Evolutionary conservation across 179 eudicot species (phyloP).

Genomic region (Actinidia arguta): DNA sequence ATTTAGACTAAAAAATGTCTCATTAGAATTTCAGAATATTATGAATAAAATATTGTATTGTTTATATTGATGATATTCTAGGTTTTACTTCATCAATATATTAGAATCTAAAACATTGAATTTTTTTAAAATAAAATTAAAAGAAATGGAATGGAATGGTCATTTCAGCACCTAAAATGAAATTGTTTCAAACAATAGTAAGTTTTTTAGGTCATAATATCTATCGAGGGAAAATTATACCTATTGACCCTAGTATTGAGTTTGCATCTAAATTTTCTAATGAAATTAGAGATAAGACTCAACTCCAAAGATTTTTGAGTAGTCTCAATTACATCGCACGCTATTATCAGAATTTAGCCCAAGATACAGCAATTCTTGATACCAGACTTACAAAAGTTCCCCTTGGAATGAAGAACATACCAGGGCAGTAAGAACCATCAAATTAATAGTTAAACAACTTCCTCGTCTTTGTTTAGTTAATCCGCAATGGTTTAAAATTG

Average conservation of each 20-base stretch:
- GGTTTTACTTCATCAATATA: too few species aligned
- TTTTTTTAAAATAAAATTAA: too few species aligned
- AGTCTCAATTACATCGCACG: neutral
- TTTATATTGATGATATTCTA: too few species aligned
- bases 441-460: neutral
- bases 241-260: too few species aligned
- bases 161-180: neutral
- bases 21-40: too few species aligned
- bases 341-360: neutral
- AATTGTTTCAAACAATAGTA: neutral
- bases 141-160: too few species aligned
- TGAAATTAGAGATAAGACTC: neutral
- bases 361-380: neutral
- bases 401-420: neutral
- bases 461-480: neutral
- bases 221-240: too few species aligned
- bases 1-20: too few species aligned
- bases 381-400: neutral
- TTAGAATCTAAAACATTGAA: too few species aligned
- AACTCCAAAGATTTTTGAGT: slow-evolving; percentile 1
- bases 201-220: too few species aligned
- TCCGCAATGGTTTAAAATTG: neutral
- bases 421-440: neutral
- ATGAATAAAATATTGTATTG: too few species aligned
- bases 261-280: too few species aligned